Evolutionary conservation across 306 rosid genomes (phyloP).

Genomic region (Senna tora): DNA sequence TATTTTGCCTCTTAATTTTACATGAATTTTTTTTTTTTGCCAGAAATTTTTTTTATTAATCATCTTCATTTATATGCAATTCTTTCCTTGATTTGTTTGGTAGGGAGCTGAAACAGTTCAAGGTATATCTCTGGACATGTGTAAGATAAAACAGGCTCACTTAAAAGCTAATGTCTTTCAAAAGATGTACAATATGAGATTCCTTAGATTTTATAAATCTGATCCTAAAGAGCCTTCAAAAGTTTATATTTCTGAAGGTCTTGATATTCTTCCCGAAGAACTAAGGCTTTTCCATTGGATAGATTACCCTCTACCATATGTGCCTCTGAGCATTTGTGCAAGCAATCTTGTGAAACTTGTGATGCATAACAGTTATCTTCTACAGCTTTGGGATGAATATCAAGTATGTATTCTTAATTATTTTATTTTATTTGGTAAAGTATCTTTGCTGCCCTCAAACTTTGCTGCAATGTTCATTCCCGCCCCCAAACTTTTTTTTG

Average conservation of each 20-base stretch:
- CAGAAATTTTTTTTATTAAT: too few relatives aligned
- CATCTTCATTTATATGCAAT: too few relatives aligned
- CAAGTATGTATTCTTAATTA: background rate
- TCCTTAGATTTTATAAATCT: background rate
- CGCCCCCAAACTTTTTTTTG: too few relatives aligned
- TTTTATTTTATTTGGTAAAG: too few relatives aligned
- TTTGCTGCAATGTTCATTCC: too few relatives aligned
- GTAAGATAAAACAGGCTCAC: background rate
- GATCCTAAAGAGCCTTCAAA: background rate
- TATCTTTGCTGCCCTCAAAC: too few relatives aligned
- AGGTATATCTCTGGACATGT: background rate
- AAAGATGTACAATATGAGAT: background rate
- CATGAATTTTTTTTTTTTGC: too few relatives aligned
- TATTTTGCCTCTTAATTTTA: too few relatives aligned
- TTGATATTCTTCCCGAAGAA: background rate
- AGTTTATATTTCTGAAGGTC: background rate
- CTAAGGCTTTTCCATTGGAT: background rate
- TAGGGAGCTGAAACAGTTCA: conserved; percentile 11
- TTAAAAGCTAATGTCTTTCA: background rate
- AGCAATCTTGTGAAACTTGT: background rate
- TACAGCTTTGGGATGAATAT: background rate
- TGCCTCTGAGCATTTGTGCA: background rate
- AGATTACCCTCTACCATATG: background rate
- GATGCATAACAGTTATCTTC: background rate
- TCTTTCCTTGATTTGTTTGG: background rate